These are phyloP conservation scores for Coniosporium apollinis DNA, from an alignment of 495 filamentous ascomycete genomes.

Conservation along the genomic window DNA sequence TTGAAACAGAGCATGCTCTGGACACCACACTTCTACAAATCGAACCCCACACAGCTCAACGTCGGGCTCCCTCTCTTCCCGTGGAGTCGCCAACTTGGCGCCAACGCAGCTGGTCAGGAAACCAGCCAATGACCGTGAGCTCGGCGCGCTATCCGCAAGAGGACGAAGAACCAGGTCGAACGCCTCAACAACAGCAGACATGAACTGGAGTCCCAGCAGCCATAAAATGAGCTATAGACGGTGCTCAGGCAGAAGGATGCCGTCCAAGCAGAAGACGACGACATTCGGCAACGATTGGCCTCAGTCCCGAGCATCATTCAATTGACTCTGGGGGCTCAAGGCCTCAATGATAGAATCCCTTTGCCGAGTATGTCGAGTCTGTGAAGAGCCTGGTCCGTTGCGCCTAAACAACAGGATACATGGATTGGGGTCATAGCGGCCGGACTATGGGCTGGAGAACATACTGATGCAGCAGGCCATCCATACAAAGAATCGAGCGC, in stretches of 20 bases:
- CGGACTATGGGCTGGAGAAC: too few relatives aligned
- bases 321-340: slow-evolving; percentile 31
- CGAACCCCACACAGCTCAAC: too few relatives aligned
- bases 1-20: too few relatives aligned
- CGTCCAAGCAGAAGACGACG: slow-evolving; percentile 51
- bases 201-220: slow-evolving; percentile 39
- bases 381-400: too few relatives aligned
- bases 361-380: too few relatives aligned
- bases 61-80: slow-evolving; percentile 10
- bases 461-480: too few relatives aligned
- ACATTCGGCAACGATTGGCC: slow-evolving; percentile 45
- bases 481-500: too few relatives aligned
- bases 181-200: slow-evolving; percentile 18
- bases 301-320: slow-evolving; percentile 47
- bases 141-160: slow-evolving; percentile 26
- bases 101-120: slow-evolving; percentile 28
- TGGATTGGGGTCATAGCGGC: too few relatives aligned
- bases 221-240: slow-evolving; percentile 60
- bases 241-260: slow-evolving; percentile 52
- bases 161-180: slow-evolving; percentile 24
- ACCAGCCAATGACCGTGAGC: slow-evolving; percentile 26
- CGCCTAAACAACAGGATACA: too few relatives aligned
- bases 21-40: too few relatives aligned
- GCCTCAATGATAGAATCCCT: slow-evolving; percentile 15
- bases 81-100: slow-evolving; percentile 25